Base-by-base conservation (phyloP, 2,329 filamentous ascomycete species). In the Alternaria arbusti region DNA sequence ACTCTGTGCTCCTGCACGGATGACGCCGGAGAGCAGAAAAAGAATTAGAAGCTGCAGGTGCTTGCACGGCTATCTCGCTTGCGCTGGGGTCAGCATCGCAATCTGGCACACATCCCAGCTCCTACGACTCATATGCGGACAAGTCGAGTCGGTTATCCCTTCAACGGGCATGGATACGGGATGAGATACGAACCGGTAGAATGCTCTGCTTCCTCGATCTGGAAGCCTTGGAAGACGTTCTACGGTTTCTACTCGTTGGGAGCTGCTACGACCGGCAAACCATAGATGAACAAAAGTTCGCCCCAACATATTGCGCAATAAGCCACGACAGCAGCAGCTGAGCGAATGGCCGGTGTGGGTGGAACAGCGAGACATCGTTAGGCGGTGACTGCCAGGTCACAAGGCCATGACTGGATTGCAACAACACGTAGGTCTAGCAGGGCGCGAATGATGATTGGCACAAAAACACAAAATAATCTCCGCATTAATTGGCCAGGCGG, bases 111-210 rank as follows among this genome's bases (percentile, higher is more conserved):
- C 55, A 65, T 59, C 67, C 70, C 64, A 66, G 72, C 58, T 57
- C 43, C 58, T 67, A 59, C 66, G 62, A 65, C 51, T 68, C 57
- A 58, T 63, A 63, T 67, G 60, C 46, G 65, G 64, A 54, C 64
- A 70, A 67, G 66, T 65, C 60, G 50, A 60, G 66, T 51, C 66
- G 57, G 64, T 62, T 69, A 67, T 67, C 70, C 56, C 61, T 70
- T 60, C 65, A 77, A 77, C 75, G 70, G 70, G 68, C 68, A 65
- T 67, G 65, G 66, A 74, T 74, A 75, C 70, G 73, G 30, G 73
- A 64, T 60, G 68, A 64, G 66, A 68, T 68, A 62, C 57, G 65
- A 59, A 69, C 67, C 67, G 72, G 74, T 65, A 73, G 65, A 71
- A 71, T 49, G 54, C 61, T 36, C 30, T 52, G 23, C 58, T 68